phyloP scores from a whole-genome alignment of 176 grass and related monocot genomes.

The Otatea glauca region DNA sequence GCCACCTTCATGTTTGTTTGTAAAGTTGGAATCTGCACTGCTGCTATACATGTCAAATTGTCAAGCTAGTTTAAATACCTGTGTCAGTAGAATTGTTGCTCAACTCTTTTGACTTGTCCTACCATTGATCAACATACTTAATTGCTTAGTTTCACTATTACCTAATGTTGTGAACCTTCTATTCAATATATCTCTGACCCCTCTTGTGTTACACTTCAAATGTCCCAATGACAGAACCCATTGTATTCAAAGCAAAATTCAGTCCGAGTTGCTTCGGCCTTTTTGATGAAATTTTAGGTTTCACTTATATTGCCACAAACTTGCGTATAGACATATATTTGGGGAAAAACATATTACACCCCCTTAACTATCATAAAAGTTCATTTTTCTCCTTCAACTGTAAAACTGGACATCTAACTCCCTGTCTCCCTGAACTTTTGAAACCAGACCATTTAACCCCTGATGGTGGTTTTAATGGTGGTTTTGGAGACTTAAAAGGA shows the following conservation, averaged over 20 bases:
- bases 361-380: not conserved
- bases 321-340: slow-evolving; percentile 10
- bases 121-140: not conserved
- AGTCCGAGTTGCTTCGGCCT: not conserved
- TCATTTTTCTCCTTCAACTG: slow-evolving; percentile 2
- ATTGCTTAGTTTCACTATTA: slow-evolving; percentile 5
- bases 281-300: not conserved
- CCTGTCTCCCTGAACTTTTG: not conserved
- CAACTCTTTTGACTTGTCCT: slow-evolving; percentile 3
- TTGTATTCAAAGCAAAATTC: slow-evolving; percentile 12
- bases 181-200: not conserved
- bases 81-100: not conserved
- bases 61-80: slow-evolving; percentile 17
- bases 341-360: not conserved
- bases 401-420: not conserved
- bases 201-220: slow-evolving; percentile 16
- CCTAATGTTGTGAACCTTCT: not conserved
- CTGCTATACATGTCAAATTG: slow-evolving; percentile 13
- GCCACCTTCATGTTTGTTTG: slow-evolving; percentile 13
- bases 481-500: slow-evolving; percentile 12
- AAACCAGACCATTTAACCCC: not conserved
- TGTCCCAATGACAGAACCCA: not conserved
- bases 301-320: not conserved
- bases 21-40: slow-evolving; percentile 3
- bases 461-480: slow-evolving; percentile 4